phyloP scores from a whole-genome alignment of 2,329 filamentous ascomycete genomes.

The Aspergillus calidoustus region DNA sequence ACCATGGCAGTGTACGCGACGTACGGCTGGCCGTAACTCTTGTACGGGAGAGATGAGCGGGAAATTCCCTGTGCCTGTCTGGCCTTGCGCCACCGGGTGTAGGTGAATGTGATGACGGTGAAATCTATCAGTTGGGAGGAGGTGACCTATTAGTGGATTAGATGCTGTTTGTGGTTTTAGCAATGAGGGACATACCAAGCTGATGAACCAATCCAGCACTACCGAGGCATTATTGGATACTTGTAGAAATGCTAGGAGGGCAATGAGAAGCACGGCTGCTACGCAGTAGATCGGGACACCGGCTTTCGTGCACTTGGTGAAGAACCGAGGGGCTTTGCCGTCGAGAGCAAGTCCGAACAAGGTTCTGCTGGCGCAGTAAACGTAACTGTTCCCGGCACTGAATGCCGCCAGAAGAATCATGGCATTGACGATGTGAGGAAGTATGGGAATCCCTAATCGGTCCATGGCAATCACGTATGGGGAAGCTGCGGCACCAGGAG shows the following conservation, averaged over 20 bases:
- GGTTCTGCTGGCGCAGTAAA: constrained; percentile 71
- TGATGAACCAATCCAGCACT: constrained; percentile 75
- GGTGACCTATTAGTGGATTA: constrained; percentile 56
- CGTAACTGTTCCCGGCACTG: constrained; percentile 70
- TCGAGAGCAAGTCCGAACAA: constrained; percentile 72
- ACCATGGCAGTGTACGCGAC: constrained; percentile 69
- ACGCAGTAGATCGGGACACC: constrained; percentile 80
- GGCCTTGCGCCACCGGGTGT: constrained; percentile 73
- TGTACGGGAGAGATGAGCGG: constrained; percentile 71
- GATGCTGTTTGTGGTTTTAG: not conserved
- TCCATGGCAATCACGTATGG: constrained; percentile 73
- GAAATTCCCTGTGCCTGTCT: constrained; percentile 70
- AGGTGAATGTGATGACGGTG: constrained; percentile 70
- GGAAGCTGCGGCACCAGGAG: constrained; percentile 71
- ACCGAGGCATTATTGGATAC: constrained; percentile 67
- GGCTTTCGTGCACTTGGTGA: constrained; percentile 63
- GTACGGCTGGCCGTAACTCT: constrained; percentile 71
- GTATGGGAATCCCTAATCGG: constrained; percentile 63
- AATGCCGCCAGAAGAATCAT: constrained; percentile 71
- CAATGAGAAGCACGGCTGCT: constrained; percentile 65
- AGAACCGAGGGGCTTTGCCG: constrained; percentile 70
- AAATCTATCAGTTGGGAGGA: constrained; percentile 78
- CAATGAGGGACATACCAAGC: constrained; percentile 50
- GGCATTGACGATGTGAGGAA: constrained; percentile 75
- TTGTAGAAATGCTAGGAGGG: constrained; percentile 74